Conservation (phyloP, 192 early-diverging fungal genomes). For the Coemansia sp. region DNA sequence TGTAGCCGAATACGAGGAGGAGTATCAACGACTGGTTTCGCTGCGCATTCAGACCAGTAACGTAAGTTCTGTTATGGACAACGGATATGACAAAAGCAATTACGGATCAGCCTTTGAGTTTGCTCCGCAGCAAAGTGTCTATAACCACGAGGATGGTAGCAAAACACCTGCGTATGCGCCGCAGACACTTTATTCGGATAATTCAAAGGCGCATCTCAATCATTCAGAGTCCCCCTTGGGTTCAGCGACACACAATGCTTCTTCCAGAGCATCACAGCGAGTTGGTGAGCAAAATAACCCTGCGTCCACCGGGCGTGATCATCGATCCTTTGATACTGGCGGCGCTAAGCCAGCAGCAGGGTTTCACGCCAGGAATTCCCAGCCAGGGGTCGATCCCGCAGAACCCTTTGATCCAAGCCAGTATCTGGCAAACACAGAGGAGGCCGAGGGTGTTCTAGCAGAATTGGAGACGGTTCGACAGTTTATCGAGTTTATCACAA, state of each 20-base stretch:
- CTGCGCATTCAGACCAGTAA: conserved; percentile 10
- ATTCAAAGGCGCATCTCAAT: neutral
- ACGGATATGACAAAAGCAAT: neutral
- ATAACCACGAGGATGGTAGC: neutral
- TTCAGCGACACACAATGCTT: neutral
- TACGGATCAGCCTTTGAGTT: neutral
- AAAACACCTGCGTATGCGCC: neutral
- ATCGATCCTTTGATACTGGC: neutral
- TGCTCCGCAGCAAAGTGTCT: neutral
- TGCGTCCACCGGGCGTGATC: neutral
- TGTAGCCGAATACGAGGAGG: conserved; percentile 37
- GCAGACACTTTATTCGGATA: neutral
- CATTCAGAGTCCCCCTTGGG: neutral
- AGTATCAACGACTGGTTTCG: conserved; percentile 32
- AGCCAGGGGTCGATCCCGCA: conserved; percentile 1
- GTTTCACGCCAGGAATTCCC: neutral
- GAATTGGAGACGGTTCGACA: conserved; percentile 37
- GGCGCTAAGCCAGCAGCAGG: neutral
- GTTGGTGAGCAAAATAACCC: neutral
- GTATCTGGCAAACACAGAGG: conserved; percentile 28
- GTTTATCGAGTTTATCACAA: conserved; percentile 37
- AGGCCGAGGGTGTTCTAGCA: conserved; percentile 32
- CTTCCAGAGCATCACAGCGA: neutral
- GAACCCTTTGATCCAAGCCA: conserved; percentile 39
- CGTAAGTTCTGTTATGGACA: neutral